Conservation (phyloP, 371 early-diverging fungal species). For the Syncephalastrum sp. region DNA sequence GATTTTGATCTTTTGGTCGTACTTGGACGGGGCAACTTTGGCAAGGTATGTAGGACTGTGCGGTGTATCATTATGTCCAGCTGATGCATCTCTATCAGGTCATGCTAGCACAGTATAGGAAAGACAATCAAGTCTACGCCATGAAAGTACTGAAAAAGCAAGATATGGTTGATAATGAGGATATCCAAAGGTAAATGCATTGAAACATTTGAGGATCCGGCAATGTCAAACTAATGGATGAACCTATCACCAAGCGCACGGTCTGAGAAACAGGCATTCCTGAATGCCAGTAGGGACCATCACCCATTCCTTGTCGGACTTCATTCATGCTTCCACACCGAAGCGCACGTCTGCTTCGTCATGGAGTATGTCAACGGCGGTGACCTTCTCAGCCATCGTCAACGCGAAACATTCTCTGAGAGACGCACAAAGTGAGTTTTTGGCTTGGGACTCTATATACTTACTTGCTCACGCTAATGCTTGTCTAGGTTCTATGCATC, state of each 20-base stretch:
- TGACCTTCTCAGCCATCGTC: constrained; percentile 98
- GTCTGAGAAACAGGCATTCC: constrained; percentile 92
- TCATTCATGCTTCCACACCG: constrained; percentile 95
- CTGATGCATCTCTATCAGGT: constrained; percentile 65
- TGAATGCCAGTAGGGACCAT: constrained; percentile 79
- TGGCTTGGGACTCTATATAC: neutral
- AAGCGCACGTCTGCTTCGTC: constrained; percentile 93
- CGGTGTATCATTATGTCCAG: neutral
- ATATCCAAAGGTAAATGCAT: constrained; percentile 68
- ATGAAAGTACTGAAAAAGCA: constrained; percentile 98
- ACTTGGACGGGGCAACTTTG: constrained; percentile 97
- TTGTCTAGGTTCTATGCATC: constrained; percentile 85
- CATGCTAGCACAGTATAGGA: constrained; percentile 91
- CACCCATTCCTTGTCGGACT: constrained; percentile 98
- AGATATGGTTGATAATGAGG: constrained; percentile 89
- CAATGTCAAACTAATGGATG: neutral
- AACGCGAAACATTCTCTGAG: constrained; percentile 82
- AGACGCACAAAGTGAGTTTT: constrained; percentile 71
- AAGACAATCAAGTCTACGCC: constrained; percentile 79
- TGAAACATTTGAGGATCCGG: neutral
- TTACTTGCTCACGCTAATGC: neutral
- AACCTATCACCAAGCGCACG: constrained; percentile 58
- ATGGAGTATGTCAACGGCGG: constrained; percentile 99
- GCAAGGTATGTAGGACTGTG: constrained; percentile 68
- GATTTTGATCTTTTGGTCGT: constrained; percentile 93